Evolutionary conservation across 148 eudicot species (phyloP).

Genomic region (Tetragonia tetragonoides): DNA sequence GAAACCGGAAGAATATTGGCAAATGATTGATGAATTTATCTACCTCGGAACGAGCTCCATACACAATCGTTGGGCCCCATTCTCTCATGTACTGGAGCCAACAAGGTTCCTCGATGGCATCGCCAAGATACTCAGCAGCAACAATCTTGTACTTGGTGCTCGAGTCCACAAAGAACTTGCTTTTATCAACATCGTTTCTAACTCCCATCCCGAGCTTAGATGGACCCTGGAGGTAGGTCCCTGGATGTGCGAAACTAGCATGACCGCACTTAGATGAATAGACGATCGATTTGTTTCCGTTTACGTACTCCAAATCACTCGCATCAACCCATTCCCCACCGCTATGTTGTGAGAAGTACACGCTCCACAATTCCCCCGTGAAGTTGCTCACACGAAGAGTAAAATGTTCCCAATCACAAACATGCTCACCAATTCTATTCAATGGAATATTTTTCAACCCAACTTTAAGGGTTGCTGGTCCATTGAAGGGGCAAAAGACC

Average conservation of each 20-base stretch:
- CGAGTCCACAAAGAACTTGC: constrained; percentile 67
- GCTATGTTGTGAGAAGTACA: constrained; percentile 80
- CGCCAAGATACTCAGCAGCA: constrained; percentile 80
- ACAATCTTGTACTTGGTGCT: constrained; percentile 61
- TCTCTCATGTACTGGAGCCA: constrained; percentile 98
- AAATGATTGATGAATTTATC: constrained; percentile 71
- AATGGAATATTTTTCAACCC: constrained; percentile 45
- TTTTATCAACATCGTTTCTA: constrained; percentile 65
- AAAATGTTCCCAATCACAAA: constrained; percentile 92
- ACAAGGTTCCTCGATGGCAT: constrained; percentile 53
- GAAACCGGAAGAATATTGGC: constrained; percentile 63
- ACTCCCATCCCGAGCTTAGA: constrained; percentile 65
- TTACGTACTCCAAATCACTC: constrained; percentile 60
- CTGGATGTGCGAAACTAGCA: constrained; percentile 76
- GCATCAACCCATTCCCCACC: constrained; percentile 84
- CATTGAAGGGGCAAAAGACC: constrained; percentile 94
- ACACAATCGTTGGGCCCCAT: constrained; percentile 84
- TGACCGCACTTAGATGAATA: constrained; percentile 80
- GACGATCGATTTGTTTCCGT: constrained; percentile 66
- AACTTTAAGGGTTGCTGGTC: constrained; percentile 77
- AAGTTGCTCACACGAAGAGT: constrained; percentile 91
- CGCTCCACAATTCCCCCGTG: constrained; percentile 66
- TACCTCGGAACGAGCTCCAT: constrained; percentile 61
- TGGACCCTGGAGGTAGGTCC: constrained; percentile 69
- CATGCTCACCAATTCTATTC: constrained; percentile 71